Percentiles rank a stretch among this genome's conserved stretches.
phyloP scores from a whole-genome alignment of 2,329 filamentous ascomycete species.

The Neobulgaria alba region DNA sequence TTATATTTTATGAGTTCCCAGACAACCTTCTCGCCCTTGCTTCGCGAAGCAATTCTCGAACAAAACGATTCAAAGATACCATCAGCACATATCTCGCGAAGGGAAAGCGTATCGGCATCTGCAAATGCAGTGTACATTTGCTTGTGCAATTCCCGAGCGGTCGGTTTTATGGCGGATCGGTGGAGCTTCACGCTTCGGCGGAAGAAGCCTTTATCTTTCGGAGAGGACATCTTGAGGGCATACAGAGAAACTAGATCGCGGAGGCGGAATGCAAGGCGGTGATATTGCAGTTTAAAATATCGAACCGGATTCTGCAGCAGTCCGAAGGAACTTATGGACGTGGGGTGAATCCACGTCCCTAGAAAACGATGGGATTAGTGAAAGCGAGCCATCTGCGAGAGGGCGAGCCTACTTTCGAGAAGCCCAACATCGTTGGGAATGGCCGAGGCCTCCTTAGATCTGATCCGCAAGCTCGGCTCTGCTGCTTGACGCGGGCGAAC shows the following conservation, averaged over 20 bases:
- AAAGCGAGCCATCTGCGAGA: slow-evolving; percentile 5
- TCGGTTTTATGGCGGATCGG: slow-evolving; percentile 37
- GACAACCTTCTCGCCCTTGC: slow-evolving; percentile 34
- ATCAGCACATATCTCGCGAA: slow-evolving; percentile 45
- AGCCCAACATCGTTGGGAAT: slow-evolving; percentile 22
- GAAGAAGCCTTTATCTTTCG: slow-evolving; percentile 13
- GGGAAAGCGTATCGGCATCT: slow-evolving; percentile 41
- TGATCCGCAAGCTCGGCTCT: slow-evolving; percentile 9
- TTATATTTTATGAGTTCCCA: slow-evolving; percentile 51
- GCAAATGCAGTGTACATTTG: slow-evolving; percentile 56
- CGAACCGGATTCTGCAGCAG: slow-evolving; percentile 18
- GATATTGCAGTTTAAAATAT: slow-evolving; percentile 24
- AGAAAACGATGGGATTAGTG: not conserved
- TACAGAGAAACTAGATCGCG: slow-evolving; percentile 20
- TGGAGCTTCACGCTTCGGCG: slow-evolving; percentile 33
- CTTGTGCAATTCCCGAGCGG: slow-evolving; percentile 50
- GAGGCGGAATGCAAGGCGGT: slow-evolving; percentile 17
- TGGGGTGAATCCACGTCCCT: slow-evolving; percentile 32
- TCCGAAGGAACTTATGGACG: slow-evolving; percentile 25
- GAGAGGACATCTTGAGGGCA: slow-evolving; percentile 21
- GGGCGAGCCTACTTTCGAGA: slow-evolving; percentile 16
- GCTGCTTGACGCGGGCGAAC: not conserved
- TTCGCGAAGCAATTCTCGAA: slow-evolving; percentile 45
- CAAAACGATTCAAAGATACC: slow-evolving; percentile 43
- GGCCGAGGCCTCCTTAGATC: slow-evolving; percentile 8